Evolutionary conservation across 331 rosid genomes (phyloP), one percentile per base, ranked within the genome.

Genomic region (Cucumis variabilis): DNA sequence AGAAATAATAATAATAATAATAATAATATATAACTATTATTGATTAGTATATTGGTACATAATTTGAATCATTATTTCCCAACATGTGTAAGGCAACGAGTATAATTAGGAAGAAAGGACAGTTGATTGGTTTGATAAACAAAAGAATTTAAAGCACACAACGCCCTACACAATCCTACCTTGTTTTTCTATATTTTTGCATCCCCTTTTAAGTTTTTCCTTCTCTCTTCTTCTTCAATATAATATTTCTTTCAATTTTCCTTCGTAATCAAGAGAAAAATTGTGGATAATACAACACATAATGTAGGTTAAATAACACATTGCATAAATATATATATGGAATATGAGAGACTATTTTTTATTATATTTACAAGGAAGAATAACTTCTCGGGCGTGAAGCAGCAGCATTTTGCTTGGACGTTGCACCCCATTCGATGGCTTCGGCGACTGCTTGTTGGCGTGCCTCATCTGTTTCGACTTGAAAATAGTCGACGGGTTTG

Each of bases 341-440:
- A 51, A 23, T 14, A 63, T 25, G 84, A 51, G 17, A 78, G 44
- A 19, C 10, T 51, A 5, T 41, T 51, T 19, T 55, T 28, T 78
- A 25, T 55, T 28, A 55, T 10, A 50, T 82, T 85, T 68, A 85
- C 67, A 72, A 28, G 17, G 87, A 85, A 71, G 93, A 66, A 88
- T 86, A 28, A 90, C 88, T 92, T 82, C 78, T 86, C 79, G 23
- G 50, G 10, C 81, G 82, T 2, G 88, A 67, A 55, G 88, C 53
- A 16, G 73, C 74, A 8, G 82, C 79, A 66, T 89, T 92, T 88
- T 69, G 92, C 78, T 94, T 89, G 50, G 94, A 82, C 68, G 88
- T 89, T 14, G 96, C 92, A 16, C 98, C 99, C 99, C 98, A 97
- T 91, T 95, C 93, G 0, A 94, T 97, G 88, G 99, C 99, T 89